Evolutionary conservation across 2,329 filamentous ascomycete genomes (phyloP), one percentile per base, ranked within the genome.

Genomic region (Fusarium sp.): DNA sequence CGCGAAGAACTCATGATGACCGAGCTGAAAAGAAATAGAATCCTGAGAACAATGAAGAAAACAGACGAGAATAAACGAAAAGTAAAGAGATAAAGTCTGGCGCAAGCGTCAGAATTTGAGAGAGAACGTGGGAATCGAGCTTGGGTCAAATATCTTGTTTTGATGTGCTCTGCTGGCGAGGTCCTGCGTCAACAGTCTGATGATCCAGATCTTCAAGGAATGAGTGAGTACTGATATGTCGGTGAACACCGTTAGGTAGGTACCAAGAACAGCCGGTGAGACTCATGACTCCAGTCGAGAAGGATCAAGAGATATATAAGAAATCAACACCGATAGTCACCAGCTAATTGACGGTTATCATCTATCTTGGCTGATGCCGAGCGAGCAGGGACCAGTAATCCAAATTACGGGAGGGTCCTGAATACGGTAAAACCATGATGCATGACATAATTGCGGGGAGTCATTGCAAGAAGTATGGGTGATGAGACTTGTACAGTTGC

Each of bases 361-460:
- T 68, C 54, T 57, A 61, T 19, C 19, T 19, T 19, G 19, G 54
- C 56, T 65, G 65, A 65, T 65, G 65, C 65, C 55, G 54, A 51
- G 66, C 65, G 67, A 70, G 67, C 67, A 71, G 61, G 65, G 66
- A 65, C 68, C 65, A 58, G 63, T 61, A 49, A 49, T 71, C 63
- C 69, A 73, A 72, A 73, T 73, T 71, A 72, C 67, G 71, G 66
- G 71, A 74, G 67, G 72, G 66, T 68, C 72, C 63, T 72, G 70
- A 70, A 75, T 75, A 71, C 66, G 66, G 61, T 66, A 67, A 71
- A 68, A 70, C 67, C 66, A 71, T 71, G 73, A 74, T 74, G 76
- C 77, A 79, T 79, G 77, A 78, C 77, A 80, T 79, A 79, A 79
- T 78, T 78, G 73, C 73, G 74, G 72, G 71, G 74, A 72, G 67